Evolutionary conservation across 2,329 filamentous ascomycete genomes (phyloP).

Genomic region (Cadophora gregata): DNA sequence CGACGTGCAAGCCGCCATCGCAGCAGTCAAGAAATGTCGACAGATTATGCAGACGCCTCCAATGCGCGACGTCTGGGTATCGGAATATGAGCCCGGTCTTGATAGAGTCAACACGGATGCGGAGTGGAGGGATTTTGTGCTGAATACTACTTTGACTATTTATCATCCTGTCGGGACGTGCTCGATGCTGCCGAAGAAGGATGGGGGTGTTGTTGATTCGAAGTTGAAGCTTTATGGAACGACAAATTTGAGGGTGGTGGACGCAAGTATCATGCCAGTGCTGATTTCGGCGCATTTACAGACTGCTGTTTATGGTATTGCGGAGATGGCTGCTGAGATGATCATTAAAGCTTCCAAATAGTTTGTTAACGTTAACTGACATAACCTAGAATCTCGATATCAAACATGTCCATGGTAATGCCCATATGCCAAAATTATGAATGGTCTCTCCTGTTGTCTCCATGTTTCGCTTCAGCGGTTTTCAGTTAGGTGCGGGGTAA

Average conservation of each 20-base stretch:
- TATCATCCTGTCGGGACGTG: slow-evolving; percentile 35
- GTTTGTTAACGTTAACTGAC: too few species aligned
- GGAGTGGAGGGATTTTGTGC: slow-evolving; percentile 28
- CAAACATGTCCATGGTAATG: too few species aligned
- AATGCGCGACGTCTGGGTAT: slow-evolving; percentile 29
- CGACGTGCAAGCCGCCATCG: slow-evolving; percentile 50
- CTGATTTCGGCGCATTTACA: slow-evolving; percentile 31
- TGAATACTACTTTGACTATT: slow-evolving; percentile 27
- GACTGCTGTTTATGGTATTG: slow-evolving; percentile 35
- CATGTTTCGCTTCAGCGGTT: background rate
- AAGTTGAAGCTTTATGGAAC: slow-evolving; percentile 35
- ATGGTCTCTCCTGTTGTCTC: too few species aligned
- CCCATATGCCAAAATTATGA: too few species aligned
- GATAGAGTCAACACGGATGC: slow-evolving; percentile 27
- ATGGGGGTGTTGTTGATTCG: slow-evolving; percentile 35
- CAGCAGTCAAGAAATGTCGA: slow-evolving; percentile 31
- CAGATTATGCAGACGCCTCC: slow-evolving; percentile 31
- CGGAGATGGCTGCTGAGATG: slow-evolving; percentile 35
- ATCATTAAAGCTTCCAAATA: slow-evolving; percentile 18
- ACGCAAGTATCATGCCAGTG: slow-evolving; percentile 38
- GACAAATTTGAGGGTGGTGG: slow-evolving; percentile 32
- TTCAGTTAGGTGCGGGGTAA: background rate
- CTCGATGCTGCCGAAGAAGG: slow-evolving; percentile 32
- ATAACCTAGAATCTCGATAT: too few species aligned
- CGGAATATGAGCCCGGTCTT: slow-evolving; percentile 38